Evolutionary conservation across 169 alveolate species (phyloP).

Genomic region (Plasmodium gonderi): DNA sequence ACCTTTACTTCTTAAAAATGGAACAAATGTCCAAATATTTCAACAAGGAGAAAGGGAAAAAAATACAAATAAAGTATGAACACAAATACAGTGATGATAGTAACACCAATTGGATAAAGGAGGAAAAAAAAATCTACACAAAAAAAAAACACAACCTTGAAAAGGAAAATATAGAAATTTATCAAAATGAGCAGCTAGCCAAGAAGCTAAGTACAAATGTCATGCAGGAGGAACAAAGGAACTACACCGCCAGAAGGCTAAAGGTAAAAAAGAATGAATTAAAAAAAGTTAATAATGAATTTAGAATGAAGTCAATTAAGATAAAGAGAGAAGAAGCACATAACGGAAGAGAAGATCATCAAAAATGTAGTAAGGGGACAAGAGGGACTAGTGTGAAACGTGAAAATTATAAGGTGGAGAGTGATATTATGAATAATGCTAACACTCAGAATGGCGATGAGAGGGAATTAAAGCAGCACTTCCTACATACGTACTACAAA

Average conservation of each 20-base stretch:
- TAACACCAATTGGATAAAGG: background rate
- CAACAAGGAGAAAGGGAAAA: slow-evolving; percentile 11
- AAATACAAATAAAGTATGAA: slow-evolving; percentile 38
- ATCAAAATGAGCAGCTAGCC: background rate
- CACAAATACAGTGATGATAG: background rate
- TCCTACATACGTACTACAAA: slow-evolving; percentile 20
- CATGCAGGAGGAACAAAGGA: background rate
- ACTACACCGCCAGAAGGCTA: background rate
- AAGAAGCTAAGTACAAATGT: background rate
- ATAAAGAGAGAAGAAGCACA: background rate
- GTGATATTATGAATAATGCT: no score
- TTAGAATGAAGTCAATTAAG: background rate
- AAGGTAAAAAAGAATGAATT: background rate
- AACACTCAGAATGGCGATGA: no score
- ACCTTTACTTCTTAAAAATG: slow-evolving; percentile 34
- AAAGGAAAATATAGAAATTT: background rate
- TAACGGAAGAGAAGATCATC: no score
- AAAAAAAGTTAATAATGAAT: background rate
- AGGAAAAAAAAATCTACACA: background rate
- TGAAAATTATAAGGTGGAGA: no score
- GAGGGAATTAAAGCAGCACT: no score
- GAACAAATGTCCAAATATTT: slow-evolving; percentile 40
- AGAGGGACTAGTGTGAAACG: no score
- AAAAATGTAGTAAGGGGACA: background rate
- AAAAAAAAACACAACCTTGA: background rate